phyloP scores from a whole-genome alignment of 2,329 filamentous ascomycete species.

The Fusarium pininemorale region DNA sequence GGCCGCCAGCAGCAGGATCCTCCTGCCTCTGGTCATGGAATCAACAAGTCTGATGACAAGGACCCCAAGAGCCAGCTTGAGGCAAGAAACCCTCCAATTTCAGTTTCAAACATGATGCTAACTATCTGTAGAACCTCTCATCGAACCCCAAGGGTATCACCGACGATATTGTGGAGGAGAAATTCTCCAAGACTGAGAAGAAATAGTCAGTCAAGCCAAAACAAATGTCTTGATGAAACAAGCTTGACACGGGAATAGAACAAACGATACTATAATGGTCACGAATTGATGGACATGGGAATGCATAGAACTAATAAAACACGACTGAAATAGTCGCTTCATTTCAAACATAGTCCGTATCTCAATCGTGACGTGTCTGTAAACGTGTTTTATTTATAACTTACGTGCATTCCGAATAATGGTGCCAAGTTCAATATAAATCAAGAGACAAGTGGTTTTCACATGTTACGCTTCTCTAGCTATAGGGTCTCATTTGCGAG shows the following conservation, averaged over 20 bases:
- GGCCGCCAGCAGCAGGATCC: constrained; percentile 70
- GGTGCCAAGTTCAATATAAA: fast-evolving
- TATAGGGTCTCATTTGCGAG: neutral
- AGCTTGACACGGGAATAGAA: neutral
- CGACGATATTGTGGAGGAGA: constrained; percentile 68
- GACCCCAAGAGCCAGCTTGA: constrained; percentile 62
- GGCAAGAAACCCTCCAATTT: constrained; percentile 46
- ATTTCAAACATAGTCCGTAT: neutral
- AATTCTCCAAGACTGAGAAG: constrained; percentile 62
- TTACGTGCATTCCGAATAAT: neutral
- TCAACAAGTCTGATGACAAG: constrained; percentile 59
- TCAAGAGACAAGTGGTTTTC: neutral
- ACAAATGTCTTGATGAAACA: neutral
- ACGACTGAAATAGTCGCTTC: constrained; percentile 5
- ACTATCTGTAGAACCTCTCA: constrained; percentile 55
- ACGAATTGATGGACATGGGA: constrained; percentile 9
- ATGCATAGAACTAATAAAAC: constrained; percentile 20
- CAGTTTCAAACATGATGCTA: neutral
- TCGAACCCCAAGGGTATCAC: constrained; percentile 74
- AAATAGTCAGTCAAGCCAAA: constrained; percentile 8
- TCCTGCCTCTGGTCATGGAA: constrained; percentile 66
- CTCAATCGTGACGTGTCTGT: too few species aligned
- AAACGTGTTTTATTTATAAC: too few species aligned
- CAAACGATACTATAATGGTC: neutral
- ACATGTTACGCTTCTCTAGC: too few species aligned